Conservation (phyloP, 1,284 basidiomycete species). For the Apiotrichum porosum region DNA sequence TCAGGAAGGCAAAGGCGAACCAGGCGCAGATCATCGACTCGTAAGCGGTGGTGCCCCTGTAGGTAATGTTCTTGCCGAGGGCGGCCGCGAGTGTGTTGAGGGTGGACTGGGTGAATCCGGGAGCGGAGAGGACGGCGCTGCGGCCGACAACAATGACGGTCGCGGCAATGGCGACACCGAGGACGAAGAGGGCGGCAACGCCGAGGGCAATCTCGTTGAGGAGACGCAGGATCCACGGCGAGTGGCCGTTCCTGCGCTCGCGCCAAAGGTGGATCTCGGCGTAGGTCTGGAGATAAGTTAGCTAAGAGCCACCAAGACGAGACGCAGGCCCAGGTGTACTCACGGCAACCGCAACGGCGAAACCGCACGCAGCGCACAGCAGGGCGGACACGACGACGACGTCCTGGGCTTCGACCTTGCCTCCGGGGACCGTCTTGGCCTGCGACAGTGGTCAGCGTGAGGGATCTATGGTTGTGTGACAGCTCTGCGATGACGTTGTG, state of each 20-base stretch:
- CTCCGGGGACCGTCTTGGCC: neutral
- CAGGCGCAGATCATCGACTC: constrained; percentile 9
- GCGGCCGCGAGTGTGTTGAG: neutral
- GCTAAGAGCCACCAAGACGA: no score
- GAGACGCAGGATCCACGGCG: constrained; percentile 5
- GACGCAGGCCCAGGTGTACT: neutral
- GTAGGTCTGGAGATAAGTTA: constrained; percentile 6
- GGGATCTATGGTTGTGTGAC: no score
- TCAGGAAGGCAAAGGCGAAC: constrained; percentile 10
- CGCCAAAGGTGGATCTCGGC: constrained; percentile 10
- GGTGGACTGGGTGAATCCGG: neutral
- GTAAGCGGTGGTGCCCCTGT: neutral
- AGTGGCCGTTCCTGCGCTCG: constrained; percentile 8
- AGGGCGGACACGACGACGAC: constrained; percentile 8
- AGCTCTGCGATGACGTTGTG: no score
- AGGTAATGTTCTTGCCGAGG: neutral
- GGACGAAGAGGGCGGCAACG: constrained; percentile 7
- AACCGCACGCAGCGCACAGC: constrained; percentile 6
- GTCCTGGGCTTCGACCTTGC: constrained; percentile 8
- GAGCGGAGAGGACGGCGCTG: neutral
- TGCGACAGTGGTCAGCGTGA: no score
- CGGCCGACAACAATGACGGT: constrained; percentile 6
- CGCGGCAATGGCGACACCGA: constrained; percentile 9
- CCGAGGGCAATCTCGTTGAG: constrained; percentile 12
- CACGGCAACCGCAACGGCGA: constrained; percentile 12